A percentile compares a stretch with the other conserved stretches of the same genome.
Evolutionary conservation across 1,284 basidiomycete genomes (phyloP).

Genomic region (Microbotryomycetes sp.): DNA sequence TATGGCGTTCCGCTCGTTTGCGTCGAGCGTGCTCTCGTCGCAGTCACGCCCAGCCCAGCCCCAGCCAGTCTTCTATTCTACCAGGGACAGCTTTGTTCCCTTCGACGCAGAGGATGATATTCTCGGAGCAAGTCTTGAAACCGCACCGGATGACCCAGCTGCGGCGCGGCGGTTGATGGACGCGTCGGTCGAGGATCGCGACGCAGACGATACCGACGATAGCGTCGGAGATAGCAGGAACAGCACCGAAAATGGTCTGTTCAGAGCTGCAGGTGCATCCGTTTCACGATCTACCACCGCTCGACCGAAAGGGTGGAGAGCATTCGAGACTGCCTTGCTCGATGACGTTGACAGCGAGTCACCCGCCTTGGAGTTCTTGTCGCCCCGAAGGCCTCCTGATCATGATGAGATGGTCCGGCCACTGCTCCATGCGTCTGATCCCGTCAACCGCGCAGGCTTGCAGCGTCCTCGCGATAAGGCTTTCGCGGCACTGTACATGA

Average conservation of each 20-base stretch:
- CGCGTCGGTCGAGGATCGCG: neutral
- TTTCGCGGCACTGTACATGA: too few species aligned
- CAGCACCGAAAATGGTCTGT: neutral
- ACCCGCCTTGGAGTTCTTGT: too few species aligned
- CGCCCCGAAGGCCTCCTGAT: too few species aligned
- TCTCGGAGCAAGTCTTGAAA: constrained; percentile 3
- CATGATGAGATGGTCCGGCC: too few species aligned
- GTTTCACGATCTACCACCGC: too few species aligned
- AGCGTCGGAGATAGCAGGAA: neutral
- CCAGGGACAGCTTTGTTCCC: neutral
- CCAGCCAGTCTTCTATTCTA: constrained; percentile 9
- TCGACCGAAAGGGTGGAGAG: too few species aligned
- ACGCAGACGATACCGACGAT: neutral
- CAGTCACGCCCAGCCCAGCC: neutral
- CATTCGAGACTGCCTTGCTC: too few species aligned
- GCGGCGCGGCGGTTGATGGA: neutral
- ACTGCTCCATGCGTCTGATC: too few species aligned
- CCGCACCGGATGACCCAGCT: neutral
- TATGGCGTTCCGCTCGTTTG: constrained; percentile 20
- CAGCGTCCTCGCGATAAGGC: too few species aligned
- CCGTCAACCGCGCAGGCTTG: too few species aligned
- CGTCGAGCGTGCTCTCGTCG: constrained; percentile 4
- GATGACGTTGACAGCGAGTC: too few species aligned
- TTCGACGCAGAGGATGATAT: constrained; percentile 2
- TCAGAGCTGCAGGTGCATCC: too few species aligned